Evolutionary conservation across 179 eudicot species (phyloP), one percentile per base, ranked within the genome.

Genomic region (Vitellaria paradoxa): DNA sequence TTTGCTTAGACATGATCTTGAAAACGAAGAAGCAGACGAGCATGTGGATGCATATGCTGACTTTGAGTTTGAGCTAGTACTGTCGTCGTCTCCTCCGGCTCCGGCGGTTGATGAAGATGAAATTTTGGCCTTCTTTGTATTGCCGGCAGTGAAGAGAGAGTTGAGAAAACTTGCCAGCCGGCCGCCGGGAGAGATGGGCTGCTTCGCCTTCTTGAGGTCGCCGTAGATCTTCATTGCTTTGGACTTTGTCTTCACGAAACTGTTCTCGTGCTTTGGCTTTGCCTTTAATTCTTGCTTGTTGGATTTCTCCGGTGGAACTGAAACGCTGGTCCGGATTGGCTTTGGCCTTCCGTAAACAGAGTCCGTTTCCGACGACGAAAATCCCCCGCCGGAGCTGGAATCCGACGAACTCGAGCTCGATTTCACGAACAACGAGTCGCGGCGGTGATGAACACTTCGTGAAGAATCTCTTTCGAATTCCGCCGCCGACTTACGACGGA

Each of bases 151-250:
- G 78, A 94, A 93, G 10, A 94, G 77, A 18, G 93, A 88, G 84
- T 94, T 94, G 68, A 94, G 82, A 62, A 94, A 94, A 17, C 83
- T 89, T 1, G 97, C 86, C 17, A 94, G 85, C 42, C 84, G 84
- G n/a, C 93, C 93, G 3, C 98, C 98, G 4, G 97, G 98, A 0
- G 98, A 94, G 61, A 94, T 90, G 72, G 97, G 98, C 62, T 91
- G 94, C 82, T 89, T 93, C 52, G 79, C 89, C 68, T 90, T 93
- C 89, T 93, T 94, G 70, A 94, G 83, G 71, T 93, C 93, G 18
- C 91, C 88, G 78, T 93, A 91, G 47, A 95, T 83, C 82, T 94
- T 94, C 89, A 93, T 78, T 15, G 94, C 94, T 74, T 83, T 75
- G 10, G 90, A 85, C 37, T 90, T 92, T 30, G 91, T 80, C 82